Conservation (phyloP, 2,329 filamentous ascomycete genomes). For the Berkeleyomyces rouxiae region DNA sequence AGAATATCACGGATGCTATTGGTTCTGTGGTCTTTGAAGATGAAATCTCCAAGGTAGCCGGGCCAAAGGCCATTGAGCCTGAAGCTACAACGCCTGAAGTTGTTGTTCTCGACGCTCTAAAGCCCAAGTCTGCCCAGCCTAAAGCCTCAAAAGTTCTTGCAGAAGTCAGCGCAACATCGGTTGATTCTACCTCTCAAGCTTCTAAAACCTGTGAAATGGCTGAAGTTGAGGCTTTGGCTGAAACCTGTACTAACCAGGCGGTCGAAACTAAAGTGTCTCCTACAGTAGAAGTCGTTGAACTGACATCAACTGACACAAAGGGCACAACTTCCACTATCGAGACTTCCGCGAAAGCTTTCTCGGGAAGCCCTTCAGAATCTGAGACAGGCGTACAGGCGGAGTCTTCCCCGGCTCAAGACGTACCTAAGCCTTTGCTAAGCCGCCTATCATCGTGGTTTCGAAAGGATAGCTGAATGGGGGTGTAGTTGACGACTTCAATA, state of each 20-base stretch:
- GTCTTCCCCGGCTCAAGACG: neutral
- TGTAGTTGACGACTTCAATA: neutral
- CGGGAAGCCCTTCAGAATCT: neutral
- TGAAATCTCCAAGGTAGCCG: neutral
- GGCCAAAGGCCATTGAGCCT: neutral
- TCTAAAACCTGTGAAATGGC: neutral
- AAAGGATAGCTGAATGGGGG: neutral
- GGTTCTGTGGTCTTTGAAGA: neutral
- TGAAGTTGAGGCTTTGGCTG: neutral
- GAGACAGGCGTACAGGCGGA: neutral
- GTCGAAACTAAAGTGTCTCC: neutral
- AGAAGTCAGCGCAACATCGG: neutral
- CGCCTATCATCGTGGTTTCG: constrained; percentile 4
- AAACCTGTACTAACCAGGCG: neutral
- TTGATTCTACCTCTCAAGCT: neutral
- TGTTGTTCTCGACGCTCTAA: neutral
- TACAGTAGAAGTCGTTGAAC: neutral
- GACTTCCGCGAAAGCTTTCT: neutral
- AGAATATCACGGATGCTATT: too few species aligned
- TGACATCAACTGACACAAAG: neutral
- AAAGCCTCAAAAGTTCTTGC: neutral
- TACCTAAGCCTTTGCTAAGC: neutral
- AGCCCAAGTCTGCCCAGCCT: neutral
- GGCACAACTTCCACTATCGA: neutral
- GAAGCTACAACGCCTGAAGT: neutral